These are phyloP conservation scores for Saccharomycopsis microspora DNA, from an alignment of 805 yeast species.

Conservation along the genomic window DNA sequence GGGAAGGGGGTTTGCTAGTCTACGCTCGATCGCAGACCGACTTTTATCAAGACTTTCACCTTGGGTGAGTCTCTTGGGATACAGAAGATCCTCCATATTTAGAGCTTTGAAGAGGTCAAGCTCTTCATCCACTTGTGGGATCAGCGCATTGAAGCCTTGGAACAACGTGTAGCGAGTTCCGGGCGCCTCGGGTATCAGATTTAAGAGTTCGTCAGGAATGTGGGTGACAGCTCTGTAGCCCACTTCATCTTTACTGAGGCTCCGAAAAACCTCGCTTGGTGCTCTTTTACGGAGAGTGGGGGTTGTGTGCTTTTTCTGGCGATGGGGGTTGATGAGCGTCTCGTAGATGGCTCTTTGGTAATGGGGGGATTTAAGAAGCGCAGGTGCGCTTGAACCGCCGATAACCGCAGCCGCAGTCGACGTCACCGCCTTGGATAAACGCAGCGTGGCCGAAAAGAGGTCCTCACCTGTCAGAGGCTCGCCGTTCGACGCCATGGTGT, in stretches of 20 bases:
- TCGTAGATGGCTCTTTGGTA: constrained; percentile 38
- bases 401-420: constrained; percentile 46
- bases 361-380: constrained; percentile 27
- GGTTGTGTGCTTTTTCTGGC: constrained; percentile 18
- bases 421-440: constrained; percentile 37
- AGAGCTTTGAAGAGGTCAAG: constrained; percentile 15
- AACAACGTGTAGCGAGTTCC: constrained; percentile 36
- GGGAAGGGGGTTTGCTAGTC: constrained; percentile 24
- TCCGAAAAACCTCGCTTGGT: constrained; percentile 24
- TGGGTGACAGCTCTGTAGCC: constrained; percentile 37
- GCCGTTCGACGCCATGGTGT: not conserved
- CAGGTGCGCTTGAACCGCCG: constrained; percentile 19
- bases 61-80: constrained; percentile 1
- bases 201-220: constrained; percentile 51
- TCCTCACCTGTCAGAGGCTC: constrained; percentile 17
- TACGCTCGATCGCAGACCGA: constrained; percentile 13
- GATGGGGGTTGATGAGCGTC: constrained; percentile 24
- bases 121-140: constrained; percentile 39
- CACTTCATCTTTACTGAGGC: constrained; percentile 25
- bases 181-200: constrained; percentile 34
- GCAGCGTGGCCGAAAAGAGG: constrained; percentile 20
- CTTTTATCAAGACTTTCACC: constrained; percentile 15
- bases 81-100: constrained; percentile 9
- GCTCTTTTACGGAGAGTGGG: constrained; percentile 19
- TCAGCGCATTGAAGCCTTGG: constrained; percentile 58